Percentiles rank a stretch among this genome's conserved stretches.
phyloP scores from a whole-genome alignment of 805 yeast species.

The Candida coquimbonensis region DNA sequence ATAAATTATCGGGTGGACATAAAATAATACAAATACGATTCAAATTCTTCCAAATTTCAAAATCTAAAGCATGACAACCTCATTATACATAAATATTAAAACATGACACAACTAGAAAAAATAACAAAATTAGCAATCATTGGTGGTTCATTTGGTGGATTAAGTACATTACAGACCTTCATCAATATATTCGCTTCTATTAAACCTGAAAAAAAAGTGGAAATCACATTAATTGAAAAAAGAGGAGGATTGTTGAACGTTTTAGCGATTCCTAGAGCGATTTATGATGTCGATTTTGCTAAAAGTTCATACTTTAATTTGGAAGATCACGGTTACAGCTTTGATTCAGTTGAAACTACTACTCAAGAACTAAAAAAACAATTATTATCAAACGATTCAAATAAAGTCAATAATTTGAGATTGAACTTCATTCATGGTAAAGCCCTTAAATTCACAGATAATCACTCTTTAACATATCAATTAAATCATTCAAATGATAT shows the following conservation, averaged over 20 bases:
- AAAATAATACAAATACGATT: too few relatives aligned
- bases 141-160: conserved; percentile 36
- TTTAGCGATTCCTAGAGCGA: conserved; percentile 32
- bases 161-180: conserved; percentile 24
- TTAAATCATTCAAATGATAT: conserved; percentile 16
- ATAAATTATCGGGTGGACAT: too few relatives aligned
- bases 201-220: conserved; percentile 8
- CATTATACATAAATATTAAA: too few relatives aligned
- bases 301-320: conserved; percentile 25
- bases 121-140: conserved; percentile 8
- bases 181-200: conserved; percentile 1
- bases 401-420: conserved; percentile 4
- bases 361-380: conserved; percentile 21
- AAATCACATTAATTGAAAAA: conserved; percentile 31
- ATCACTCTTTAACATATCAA: conserved; percentile 12
- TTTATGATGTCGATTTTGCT: conserved; percentile 33
- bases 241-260: conserved; percentile 34
- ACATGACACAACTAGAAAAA: too few relatives aligned
- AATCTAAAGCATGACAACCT: too few relatives aligned
- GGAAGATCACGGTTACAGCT: conserved; percentile 19
- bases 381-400: neutral
- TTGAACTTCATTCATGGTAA: conserved; percentile 19
- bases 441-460: conserved; percentile 18
- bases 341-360: conserved; percentile 29
- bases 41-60: too few relatives aligned